Evolutionary conservation across 768 basidiomycete genomes (phyloP).

Genomic region (Pleurotus eryngii): DNA sequence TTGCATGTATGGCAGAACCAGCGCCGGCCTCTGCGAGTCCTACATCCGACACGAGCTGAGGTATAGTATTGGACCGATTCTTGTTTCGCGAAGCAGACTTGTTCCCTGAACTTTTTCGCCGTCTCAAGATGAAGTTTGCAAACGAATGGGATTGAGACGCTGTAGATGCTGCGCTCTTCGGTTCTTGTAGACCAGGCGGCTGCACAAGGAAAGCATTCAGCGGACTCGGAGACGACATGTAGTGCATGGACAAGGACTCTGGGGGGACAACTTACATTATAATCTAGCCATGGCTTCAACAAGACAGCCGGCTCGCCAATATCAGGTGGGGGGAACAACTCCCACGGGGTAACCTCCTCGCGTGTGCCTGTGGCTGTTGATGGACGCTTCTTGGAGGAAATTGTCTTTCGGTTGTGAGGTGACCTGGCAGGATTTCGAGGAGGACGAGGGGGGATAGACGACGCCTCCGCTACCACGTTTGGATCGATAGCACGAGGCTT

Average conservation of each 20-base stretch:
- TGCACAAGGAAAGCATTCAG: not conserved
- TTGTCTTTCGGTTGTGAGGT: not conserved
- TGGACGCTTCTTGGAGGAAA: slow-evolving; percentile 11
- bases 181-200: not conserved
- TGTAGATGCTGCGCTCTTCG: not conserved
- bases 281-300: slow-evolving; percentile 5
- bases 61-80: not conserved
- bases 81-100: not conserved
- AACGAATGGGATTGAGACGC: not conserved
- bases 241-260: not conserved
- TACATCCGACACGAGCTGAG: not conserved
- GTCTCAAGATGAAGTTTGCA: slow-evolving; percentile 3
- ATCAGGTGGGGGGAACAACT: slow-evolving; percentile 24
- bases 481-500: not conserved
- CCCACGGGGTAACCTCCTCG: slow-evolving; percentile 39
- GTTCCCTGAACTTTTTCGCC: slow-evolving; percentile 5
- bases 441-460: not conserved
- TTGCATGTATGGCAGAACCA: not conserved
- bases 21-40: not conserved
- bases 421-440: not conserved
- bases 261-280: not conserved
- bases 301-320: not conserved
- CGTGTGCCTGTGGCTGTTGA: slow-evolving; percentile 26
- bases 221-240: not conserved
- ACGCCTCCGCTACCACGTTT: not conserved